These are phyloP conservation scores for Crassisporium funariophilum DNA, from an alignment of 768 basidiomycete species.

Conservation along the genomic window DNA sequence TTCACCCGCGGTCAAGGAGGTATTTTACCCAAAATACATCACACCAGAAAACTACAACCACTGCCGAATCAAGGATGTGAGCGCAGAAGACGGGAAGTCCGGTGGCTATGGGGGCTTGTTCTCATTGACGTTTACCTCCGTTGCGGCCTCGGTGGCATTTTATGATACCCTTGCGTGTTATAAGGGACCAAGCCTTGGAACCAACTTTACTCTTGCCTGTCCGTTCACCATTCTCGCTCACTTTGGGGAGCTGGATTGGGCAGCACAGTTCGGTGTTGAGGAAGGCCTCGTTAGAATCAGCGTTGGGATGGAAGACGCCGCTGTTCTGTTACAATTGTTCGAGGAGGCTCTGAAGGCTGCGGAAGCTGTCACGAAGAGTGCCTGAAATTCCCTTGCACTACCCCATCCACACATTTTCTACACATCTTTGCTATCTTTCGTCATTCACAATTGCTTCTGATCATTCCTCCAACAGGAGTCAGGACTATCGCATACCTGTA, in stretches of 20 bases:
- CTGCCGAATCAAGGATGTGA: constrained; percentile 54
- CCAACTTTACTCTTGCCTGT: constrained; percentile 94
- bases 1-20: constrained; percentile 67
- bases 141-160: constrained; percentile 71
- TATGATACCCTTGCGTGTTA: constrained; percentile 80
- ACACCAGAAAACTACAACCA: constrained; percentile 71
- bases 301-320: constrained; percentile 84
- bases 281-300: constrained; percentile 82
- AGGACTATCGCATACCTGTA: too few relatives aligned
- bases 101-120: constrained; percentile 87
- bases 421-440: too few relatives aligned
- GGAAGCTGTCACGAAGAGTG: too few relatives aligned
- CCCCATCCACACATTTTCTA: too few relatives aligned
- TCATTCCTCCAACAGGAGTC: too few relatives aligned
- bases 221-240: constrained; percentile 95
- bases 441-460: too few relatives aligned
- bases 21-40: constrained; percentile 88
- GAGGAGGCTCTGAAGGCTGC: constrained; percentile 71
- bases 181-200: constrained; percentile 92
- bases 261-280: constrained; percentile 84
- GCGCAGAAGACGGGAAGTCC: constrained; percentile 32
- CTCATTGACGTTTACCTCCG: constrained; percentile 79
- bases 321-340: constrained; percentile 59
- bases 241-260: constrained; percentile 90
- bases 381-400: too few relatives aligned